phyloP scores from a whole-genome alignment of 257 asterid species.

The Solanum etuberosum region DNA sequence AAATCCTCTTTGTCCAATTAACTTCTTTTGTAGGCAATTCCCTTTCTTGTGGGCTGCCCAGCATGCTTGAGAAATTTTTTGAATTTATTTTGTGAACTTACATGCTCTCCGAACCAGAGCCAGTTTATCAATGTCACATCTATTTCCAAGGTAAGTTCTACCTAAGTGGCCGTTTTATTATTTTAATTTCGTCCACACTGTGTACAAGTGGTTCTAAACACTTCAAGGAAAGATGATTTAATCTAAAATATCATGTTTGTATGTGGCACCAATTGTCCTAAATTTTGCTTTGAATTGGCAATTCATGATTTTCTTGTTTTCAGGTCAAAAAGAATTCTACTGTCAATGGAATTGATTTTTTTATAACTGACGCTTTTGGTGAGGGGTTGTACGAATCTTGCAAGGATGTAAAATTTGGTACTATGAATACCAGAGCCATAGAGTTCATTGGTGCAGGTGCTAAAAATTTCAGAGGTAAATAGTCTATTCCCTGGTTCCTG shows the following conservation, averaged over 20 bases:
- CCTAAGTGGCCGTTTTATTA: not conserved
- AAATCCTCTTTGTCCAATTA: constrained; percentile 15
- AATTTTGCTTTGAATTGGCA: not conserved
- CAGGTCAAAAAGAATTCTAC: constrained; percentile 64
- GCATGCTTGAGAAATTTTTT: constrained; percentile 97
- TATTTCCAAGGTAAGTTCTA: constrained; percentile 47
- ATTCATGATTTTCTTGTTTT: constrained; percentile 5
- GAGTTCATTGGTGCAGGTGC: constrained; percentile 99
- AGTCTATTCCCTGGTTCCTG: not conserved
- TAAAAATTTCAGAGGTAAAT: constrained; percentile 59
- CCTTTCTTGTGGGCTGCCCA: constrained; percentile 98
- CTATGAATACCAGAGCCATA: constrained; percentile 92
- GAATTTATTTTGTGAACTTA: constrained; percentile 95
- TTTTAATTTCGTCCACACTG: not conserved
- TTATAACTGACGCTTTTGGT: constrained; percentile 67
- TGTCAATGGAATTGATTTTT: constrained; percentile 74
- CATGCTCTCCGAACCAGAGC: constrained; percentile 97
- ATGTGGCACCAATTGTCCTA: not conserved
- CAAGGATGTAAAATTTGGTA: constrained; percentile 95
- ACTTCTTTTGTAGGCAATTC: constrained; percentile 73
- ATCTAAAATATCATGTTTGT: not conserved
- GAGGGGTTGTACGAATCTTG: constrained; percentile 82
- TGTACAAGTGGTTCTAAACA: not conserved
- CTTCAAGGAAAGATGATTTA: not conserved
- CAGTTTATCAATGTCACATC: constrained; percentile 92